Evolutionary conservation across 345 rosid genomes (phyloP), one percentile per base, ranked within the genome.

Genomic region (Syzygium aqueum): DNA sequence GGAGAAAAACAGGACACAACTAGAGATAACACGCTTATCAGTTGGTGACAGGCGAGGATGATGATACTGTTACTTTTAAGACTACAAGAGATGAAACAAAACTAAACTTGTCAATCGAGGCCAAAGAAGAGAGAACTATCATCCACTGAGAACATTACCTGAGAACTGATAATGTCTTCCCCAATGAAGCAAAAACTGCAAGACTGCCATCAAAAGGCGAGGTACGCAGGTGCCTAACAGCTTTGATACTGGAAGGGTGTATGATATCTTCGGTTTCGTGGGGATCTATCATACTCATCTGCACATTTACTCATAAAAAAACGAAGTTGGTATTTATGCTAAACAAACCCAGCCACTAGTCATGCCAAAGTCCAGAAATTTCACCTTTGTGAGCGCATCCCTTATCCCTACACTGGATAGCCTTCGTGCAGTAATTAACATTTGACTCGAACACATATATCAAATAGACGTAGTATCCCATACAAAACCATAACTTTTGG

Each of bases 301-400:
- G 92, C 86, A 89, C 88, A 51, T 53, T 50, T 16, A 67, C 77
- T n/a, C 10, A 7, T 30, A 57, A 57, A 53, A 88, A 86, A 84
- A 56, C 22, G 90, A 91, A 54, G 85, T 85, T 52, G 53, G 54
- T 51, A 11, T n/a, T 46, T 14, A 51, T 67, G 57, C 49, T 59
- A 23, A 50, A 86, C 65, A 89, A 73, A 51, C 61, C 53, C 12
- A 51, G 54, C 53, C 12, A n/a, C n/a, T 59, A 56, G 13, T 59
- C 86, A 87, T 33, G 59, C 86, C 80, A 78, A 30, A 85, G 82
- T 85, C 65, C 85, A 30, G 27, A 87, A 93, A 89, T 77, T 88
- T 92, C 89, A 96, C 99, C 91, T 94, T 96, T 21, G 96, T 90
- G 87, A 97, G 96, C 52, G 91, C 90, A 92, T 91, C 92, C 12